A percentile compares a stretch with the other conserved stretches of the same genome.
phyloP scores from a whole-genome alignment of 805 yeast genomes.

The Diddensiella transvaalensis region DNA sequence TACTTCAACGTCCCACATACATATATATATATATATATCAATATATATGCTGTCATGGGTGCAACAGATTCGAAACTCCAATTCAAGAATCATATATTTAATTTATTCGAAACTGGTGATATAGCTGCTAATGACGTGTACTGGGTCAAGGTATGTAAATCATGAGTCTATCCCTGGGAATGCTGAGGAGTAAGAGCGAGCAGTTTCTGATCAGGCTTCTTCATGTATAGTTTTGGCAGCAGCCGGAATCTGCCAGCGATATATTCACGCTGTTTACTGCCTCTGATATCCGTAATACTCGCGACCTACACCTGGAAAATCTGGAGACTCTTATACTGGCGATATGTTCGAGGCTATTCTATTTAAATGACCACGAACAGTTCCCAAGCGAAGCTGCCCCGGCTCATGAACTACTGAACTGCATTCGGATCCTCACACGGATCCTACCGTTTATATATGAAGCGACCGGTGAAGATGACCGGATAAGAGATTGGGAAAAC shows the following conservation, averaged over 20 bases:
- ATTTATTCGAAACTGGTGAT: constrained; percentile 37
- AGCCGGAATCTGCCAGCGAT: constrained; percentile 52
- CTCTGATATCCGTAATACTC: constrained; percentile 54
- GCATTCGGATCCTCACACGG: constrained; percentile 61
- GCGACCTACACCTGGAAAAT: constrained; percentile 56
- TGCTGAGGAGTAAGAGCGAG: too few relatives aligned
- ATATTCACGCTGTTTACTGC: constrained; percentile 55
- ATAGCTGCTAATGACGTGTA: constrained; percentile 35
- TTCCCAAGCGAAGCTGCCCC: constrained; percentile 32
- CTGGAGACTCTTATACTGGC: constrained; percentile 51
- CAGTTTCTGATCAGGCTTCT: too few relatives aligned
- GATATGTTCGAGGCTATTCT: constrained; percentile 35
- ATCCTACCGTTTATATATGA: constrained; percentile 69
- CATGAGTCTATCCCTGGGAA: too few relatives aligned
- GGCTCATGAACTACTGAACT: constrained; percentile 47
- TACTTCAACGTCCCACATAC: too few relatives aligned
- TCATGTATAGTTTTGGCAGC: constrained; percentile 41
- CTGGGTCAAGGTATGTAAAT: constrained; percentile 38
- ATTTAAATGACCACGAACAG: constrained; percentile 23
- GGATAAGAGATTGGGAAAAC: constrained; percentile 25
- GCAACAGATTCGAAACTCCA: constrained; percentile 64
- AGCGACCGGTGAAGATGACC: constrained; percentile 30
- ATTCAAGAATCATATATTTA: constrained; percentile 57
- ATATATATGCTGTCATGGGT: too few relatives aligned
- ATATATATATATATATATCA: too few relatives aligned